These are phyloP conservation scores for Lichtheimia corymbifera DNA, from an alignment of 371 early-diverging fungal species.

Conservation along the genomic window DNA sequence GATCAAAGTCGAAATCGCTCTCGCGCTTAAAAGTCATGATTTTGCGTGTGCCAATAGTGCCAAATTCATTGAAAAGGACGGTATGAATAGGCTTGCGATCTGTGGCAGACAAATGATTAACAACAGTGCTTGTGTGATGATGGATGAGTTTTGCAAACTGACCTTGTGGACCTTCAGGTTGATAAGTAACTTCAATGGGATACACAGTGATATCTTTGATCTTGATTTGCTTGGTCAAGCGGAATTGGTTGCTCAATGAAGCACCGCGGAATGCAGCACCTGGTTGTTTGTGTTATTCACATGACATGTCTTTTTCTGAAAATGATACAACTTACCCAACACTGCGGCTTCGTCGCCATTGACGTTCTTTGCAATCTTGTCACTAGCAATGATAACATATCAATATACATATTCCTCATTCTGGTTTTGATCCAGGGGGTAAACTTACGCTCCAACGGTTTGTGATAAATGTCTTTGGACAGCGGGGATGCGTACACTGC, in stretches of 20 bases:
- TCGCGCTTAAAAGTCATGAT: constrained; percentile 81
- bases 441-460: constrained; percentile 74
- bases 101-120: neutral
- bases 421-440: neutral
- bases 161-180: constrained; percentile 58
- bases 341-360: constrained; percentile 97
- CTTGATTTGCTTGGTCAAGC: constrained; percentile 77
- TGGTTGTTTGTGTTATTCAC: constrained; percentile 6
- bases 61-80: constrained; percentile 64
- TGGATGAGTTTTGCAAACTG: neutral
- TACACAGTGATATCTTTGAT: constrained; percentile 80
- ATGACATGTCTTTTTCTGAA: neutral
- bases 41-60: constrained; percentile 76
- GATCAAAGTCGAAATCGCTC: constrained; percentile 77
- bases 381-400: constrained; percentile 30
- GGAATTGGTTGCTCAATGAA: constrained; percentile 82
- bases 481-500: constrained; percentile 87
- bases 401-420: neutral
- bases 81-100: constrained; percentile 35
- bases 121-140: neutral
- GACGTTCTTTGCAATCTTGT: constrained; percentile 89
- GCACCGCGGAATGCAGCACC: constrained; percentile 93
- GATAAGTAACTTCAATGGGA: constrained; percentile 78
- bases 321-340: constrained; percentile 50
- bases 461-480: constrained; percentile 73